A percentile compares a stretch with the other conserved stretches of the same genome.
These are phyloP conservation scores for Fomes fomentarius DNA, from an alignment of 1,284 basidiomycete genomes.

Conservation along the genomic window DNA sequence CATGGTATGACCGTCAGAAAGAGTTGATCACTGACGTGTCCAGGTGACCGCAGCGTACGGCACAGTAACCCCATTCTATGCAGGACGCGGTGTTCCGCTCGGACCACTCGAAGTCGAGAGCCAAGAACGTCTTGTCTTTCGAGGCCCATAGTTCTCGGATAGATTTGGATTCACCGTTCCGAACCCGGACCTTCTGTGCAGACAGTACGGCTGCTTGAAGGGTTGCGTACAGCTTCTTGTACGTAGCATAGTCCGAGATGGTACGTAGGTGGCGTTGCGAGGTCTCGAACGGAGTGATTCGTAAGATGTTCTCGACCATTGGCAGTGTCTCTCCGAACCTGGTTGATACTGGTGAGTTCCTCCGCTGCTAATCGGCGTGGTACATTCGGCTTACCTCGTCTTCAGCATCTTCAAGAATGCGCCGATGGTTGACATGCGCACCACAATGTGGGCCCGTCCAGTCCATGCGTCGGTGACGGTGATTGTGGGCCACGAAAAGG, in stretches of 20 bases:
- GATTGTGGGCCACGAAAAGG: conserved; percentile 86
- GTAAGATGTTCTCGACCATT: conserved; percentile 68
- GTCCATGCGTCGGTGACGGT: conserved; percentile 76
- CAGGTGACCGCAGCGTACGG: conserved; percentile 74
- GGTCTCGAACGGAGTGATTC: conserved; percentile 68
- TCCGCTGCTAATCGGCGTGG: background rate
- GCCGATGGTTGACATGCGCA: conserved; percentile 67
- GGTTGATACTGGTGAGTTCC: background rate
- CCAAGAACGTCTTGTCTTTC: conserved; percentile 73
- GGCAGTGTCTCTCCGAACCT: conserved; percentile 78
- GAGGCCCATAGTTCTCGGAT: conserved; percentile 73
- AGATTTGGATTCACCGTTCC: conserved; percentile 68
- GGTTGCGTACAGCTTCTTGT: conserved; percentile 74
- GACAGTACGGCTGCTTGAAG: conserved; percentile 73
- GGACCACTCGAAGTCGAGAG: conserved; percentile 78
- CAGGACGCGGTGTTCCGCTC: conserved; percentile 73
- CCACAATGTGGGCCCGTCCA: conserved; percentile 79
- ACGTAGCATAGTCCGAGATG: conserved; percentile 69
- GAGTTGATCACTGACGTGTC: conserved; percentile 57
- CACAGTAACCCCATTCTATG: conserved; percentile 83
- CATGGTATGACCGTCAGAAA: conserved; percentile 4
- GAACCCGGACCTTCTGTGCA: conserved; percentile 69
- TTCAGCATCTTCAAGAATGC: conserved; percentile 82
- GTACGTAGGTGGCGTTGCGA: conserved; percentile 68
- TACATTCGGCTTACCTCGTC: conserved; percentile 52